Base-by-base conservation (phyloP, 2,329 filamentous ascomycete genomes). In the Akanthomyces dipterigenus region DNA sequence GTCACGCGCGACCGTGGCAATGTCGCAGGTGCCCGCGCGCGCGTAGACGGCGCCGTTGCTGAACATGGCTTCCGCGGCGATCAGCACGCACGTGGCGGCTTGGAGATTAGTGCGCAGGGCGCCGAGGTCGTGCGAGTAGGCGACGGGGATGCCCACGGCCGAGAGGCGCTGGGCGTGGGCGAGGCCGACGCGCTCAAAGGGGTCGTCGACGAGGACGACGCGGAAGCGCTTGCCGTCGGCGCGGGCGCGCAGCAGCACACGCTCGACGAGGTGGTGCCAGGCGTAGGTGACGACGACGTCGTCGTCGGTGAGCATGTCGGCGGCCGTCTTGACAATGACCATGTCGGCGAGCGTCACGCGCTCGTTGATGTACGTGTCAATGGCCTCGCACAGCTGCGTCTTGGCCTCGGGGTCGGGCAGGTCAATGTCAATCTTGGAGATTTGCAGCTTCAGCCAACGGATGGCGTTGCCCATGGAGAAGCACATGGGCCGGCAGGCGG, bases 401-500 rank as follows among this genome's bases (percentile, higher is more conserved):
- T 96, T 97, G 28, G 93, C 93, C 53, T 90, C 86, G 22, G 85
- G 78, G 71, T 99, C 93, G 34, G 90, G 86, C 1, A 88, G 84
- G 67, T 93, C 89, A 45, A 93, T 91, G 69, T 97, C 92, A 62
- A 97, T 88, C 67, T 91, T 91, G 69, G 91, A 89, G 71, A 99
- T 93, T 69, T 91, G 86, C 53, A 96, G 85, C 79, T 99, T 99
- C 55, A 99, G 82, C 82, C 92, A 93, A 60, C 95, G 86, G 71
- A 99, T 96, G 40, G 92, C 92, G 73, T 98, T 99, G 63, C 95
- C 95, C 88, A 98, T 96, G 64, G 91, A 91, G 75, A 96, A 95
- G 66, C 91, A 96, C 76, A 99, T 90, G 38, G 95, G 93, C n/a
- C 95, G 88, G 71, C 93, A 97, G 67, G 91, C 91, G 63, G 91